Percentiles rank a stretch among this genome's conserved stretches.
These are phyloP conservation scores for Rhodotorula sp. DNA, from an alignment of 1,284 basidiomycete genomes.

Conservation along the genomic window DNA sequence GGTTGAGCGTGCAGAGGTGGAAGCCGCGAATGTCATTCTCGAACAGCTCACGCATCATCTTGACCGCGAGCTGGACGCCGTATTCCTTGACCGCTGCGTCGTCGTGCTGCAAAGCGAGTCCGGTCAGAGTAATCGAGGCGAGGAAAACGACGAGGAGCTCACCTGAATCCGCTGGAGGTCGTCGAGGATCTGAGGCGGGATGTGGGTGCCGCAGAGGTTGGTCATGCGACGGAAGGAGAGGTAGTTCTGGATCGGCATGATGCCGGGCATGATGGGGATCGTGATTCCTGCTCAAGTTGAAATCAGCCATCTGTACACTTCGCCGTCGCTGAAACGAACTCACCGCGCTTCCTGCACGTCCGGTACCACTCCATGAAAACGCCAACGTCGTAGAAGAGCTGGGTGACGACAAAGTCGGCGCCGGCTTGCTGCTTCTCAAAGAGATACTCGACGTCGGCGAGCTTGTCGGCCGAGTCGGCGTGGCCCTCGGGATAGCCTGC, in stretches of 20 bases:
- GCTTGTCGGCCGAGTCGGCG: conserved; percentile 46
- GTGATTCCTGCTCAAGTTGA: conserved; percentile 61
- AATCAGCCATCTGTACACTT: not conserved
- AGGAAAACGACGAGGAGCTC: conserved; percentile 10
- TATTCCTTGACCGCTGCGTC: conserved; percentile 49
- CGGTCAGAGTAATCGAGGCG: conserved; percentile 35
- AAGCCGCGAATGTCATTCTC: conserved; percentile 72
- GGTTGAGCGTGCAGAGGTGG: conserved; percentile 95
- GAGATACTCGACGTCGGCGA: conserved; percentile 76
- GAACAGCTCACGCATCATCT: conserved; percentile 48
- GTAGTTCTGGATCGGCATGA: conserved; percentile 98
- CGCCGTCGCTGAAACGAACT: not conserved
- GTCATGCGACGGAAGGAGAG: conserved; percentile 93
- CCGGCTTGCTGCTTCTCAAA: conserved; percentile 85
- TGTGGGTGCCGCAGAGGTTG: conserved; percentile 75
- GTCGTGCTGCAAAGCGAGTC: conserved; percentile 44
- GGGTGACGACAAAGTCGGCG: conserved; percentile 87
- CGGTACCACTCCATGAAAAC: conserved; percentile 82
- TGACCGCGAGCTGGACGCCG: conserved; percentile 48
- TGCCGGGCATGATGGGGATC: conserved; percentile 90
- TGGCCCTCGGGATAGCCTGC: conserved; percentile 67
- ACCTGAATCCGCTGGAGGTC: conserved; percentile 83
- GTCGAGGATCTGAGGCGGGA: conserved; percentile 77
- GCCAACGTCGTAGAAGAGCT: conserved; percentile 92
- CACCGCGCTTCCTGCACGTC: conserved; percentile 64